Evolutionary conservation across 768 basidiomycete genomes (phyloP), one percentile per base, ranked within the genome.

Genomic region (Phlegmacium glaucopus): DNA sequence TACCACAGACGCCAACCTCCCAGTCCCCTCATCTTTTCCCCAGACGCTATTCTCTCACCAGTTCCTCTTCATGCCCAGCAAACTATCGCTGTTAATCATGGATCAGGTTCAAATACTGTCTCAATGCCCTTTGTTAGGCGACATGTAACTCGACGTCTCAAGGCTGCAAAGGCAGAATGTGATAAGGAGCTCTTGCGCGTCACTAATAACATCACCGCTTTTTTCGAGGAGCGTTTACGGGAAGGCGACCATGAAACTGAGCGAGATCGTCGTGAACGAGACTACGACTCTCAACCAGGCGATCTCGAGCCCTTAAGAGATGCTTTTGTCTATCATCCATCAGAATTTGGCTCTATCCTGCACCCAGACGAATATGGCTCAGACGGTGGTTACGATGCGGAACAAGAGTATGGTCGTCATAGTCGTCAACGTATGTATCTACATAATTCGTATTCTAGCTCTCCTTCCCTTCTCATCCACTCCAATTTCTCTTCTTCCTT

Each of bases 171-270:
- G 74, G 82, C 89, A 42, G 90, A 90, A 54, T 99, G 95, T 75
- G 93, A 99, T 80, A 90, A 89, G 74, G 93, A 96, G 68, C 82
- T 99, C 8, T 85, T 87, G 61, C 87, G 92, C 62, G 89, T 97
- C 62, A 92, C 94, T 50, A 86, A 90, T 68, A 90, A 85, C 50
- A 94, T 99, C 74, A 95, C 95, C 53, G 68, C 83, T 32, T 97
- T 93, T 69, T 95, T 96, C 57, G 95, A 99, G 71, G 88, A 93
- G 62, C 81, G 86, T 58, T 78, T 95, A 30, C 76, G 87, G 38
- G 88, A 90, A 53, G 82, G 77, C 44, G 85, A 91, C 64, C 76
- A 81, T 57, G 85, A 87, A 61, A 62, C 69, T 15, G 87, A 87
- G 62, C 80, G 79, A 47, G 85, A 87, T 58, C 72, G 65, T 45